Evolutionary conservation across 1,139 yeast species (phyloP), one percentile per base, ranked within the genome.

Genomic region (Nakaseomyces delphensis): DNA sequence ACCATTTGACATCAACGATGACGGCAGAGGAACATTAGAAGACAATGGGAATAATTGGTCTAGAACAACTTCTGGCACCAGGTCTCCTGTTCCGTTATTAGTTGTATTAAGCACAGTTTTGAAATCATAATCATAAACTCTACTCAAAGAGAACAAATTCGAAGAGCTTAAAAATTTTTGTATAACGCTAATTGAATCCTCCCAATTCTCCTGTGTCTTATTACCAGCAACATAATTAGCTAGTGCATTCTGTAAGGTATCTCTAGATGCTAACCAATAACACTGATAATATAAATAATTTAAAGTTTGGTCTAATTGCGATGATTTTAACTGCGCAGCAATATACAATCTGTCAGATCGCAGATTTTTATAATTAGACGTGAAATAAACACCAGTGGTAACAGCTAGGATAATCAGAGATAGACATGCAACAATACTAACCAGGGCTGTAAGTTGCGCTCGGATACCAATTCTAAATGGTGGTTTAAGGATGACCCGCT

Each of bases 371-470:
- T 81, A 76, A 52, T 77, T 82, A 21, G 68, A 61, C 14, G 86
- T 76, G 57, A 83, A 85, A 63, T 83, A 85, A 7, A 83, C 76
- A 39, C 94, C 94, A 1, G 94, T 78, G 8, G 83, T 85, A 21
- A 84, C 67, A 10, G 95, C 91, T 40, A 89, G 65, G 4, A 85
- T 76, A 25, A 83, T 67, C 42, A 89, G 69, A 2, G 96, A 86
- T 42, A 84, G 67, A 33, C 84, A 69, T 19, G 94, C 83, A 27
- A 87, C 84, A 48, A 81, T 67, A 48, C 84, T 71, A 52, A 86
- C 95, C 41, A 87, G 67, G n/a, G 79, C 74, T 47, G 86, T 81
- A 45, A 89, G 77, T 67, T 89, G 96, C 60, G 70, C 66, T 56
- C 78, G 60, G 36, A 73, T 64, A 18, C 68, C 63, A 3, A 66